phyloP scores from a whole-genome alignment of 169 alveolate genomes.

The Plasmodium sp. region DNA sequence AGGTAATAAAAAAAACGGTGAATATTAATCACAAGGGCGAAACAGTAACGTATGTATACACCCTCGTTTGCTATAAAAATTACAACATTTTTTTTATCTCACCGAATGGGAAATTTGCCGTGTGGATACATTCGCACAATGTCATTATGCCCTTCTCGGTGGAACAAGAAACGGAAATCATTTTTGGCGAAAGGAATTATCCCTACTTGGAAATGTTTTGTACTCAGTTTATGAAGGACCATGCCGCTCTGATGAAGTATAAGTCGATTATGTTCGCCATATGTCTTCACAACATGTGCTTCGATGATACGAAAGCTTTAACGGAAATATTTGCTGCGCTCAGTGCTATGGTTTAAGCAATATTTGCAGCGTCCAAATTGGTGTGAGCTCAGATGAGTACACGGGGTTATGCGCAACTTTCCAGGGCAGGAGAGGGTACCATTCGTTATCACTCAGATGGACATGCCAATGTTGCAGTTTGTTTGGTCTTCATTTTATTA shows the following conservation, averaged over 20 bases:
- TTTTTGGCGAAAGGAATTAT: conserved; percentile 69
- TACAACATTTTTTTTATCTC: conserved; percentile 58
- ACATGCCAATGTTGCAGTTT: neutral
- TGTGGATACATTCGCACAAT: conserved; percentile 62
- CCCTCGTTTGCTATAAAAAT: conserved; percentile 51
- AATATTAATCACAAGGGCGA: conserved; percentile 34
- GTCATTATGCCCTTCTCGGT: conserved; percentile 38
- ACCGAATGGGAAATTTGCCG: conserved; percentile 72
- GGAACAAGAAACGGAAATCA: conserved; percentile 59
- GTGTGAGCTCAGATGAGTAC: neutral
- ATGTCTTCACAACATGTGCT: conserved; percentile 58
- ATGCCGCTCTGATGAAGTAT: conserved; percentile 43
- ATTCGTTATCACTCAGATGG: neutral
- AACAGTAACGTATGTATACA: conserved; percentile 20
- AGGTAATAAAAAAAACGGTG: conserved; percentile 6
- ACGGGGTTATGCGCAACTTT: neutral
- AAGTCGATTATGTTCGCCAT: conserved; percentile 68
- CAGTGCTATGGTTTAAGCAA: conserved; percentile 16
- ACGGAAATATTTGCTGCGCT: conserved; percentile 22
- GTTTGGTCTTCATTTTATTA: neutral
- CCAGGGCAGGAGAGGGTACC: neutral
- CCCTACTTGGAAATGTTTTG: conserved; percentile 69
- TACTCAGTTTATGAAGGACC: conserved; percentile 57
- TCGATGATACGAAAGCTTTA: conserved; percentile 35
- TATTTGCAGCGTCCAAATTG: neutral